A percentile compares a stretch with the other conserved stretches of the same genome.
Evolutionary conservation across 257 asterid species (phyloP).

Genomic region (Solanum chmielewskii): DNA sequence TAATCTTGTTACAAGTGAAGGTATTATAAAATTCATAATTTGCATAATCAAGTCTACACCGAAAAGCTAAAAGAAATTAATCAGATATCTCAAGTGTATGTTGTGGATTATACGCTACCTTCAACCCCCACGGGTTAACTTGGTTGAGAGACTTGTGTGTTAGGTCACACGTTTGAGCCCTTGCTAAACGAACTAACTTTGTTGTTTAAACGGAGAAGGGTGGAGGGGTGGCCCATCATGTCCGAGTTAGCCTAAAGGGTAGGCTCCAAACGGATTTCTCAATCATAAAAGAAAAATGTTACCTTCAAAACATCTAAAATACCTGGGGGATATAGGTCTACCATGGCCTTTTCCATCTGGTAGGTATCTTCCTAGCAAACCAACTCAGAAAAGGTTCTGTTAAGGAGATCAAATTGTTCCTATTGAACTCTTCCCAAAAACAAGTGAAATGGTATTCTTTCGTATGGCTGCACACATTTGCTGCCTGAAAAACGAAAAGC

Average conservation of each 20-base stretch:
- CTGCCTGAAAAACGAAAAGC: slow-evolving; percentile 41
- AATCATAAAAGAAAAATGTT: background rate
- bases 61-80: background rate
- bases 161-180: background rate
- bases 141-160: background rate
- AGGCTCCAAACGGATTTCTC: background rate
- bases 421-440: slow-evolving; percentile 15
- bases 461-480: background rate
- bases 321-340: background rate
- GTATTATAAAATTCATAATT: background rate
- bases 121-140: background rate
- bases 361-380: background rate
- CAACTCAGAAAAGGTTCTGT: background rate
- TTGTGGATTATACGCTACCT: background rate
- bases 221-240: background rate
- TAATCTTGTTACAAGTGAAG: background rate
- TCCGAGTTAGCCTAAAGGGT: background rate
- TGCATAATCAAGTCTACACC: background rate
- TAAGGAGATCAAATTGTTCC: slow-evolving; percentile 19
- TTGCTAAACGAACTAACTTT: background rate
- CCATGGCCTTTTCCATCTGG: background rate
- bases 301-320: background rate
- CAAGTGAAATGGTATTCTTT: slow-evolving; percentile 1
- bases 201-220: background rate
- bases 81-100: background rate